Evolutionary conservation across 106 monocot species (phyloP), one percentile per base, ranked within the genome.

Genomic region (Dendrobium officinale): DNA sequence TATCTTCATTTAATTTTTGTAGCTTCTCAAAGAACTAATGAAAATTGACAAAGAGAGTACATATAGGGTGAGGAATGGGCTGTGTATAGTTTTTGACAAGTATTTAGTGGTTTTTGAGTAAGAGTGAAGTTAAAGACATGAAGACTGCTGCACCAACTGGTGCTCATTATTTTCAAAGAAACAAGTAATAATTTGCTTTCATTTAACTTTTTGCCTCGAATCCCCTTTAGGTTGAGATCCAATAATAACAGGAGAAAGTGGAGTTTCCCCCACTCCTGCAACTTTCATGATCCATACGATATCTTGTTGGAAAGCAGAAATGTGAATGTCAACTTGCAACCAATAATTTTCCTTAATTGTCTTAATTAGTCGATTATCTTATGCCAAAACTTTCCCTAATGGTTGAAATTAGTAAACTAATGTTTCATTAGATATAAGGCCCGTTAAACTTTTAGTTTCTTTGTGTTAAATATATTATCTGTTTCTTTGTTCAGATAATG

Each of bases 121-220:
- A 83, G 84, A 90, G 95, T 90, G 74, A 95, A 92, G 92, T 78
- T 67, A 84, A 95, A 88, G 90, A 77, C 48, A 87, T 78, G 41
- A 75, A 55, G 67, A 74, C 73, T 73, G 43, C 45, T 55, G 72
- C 45, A 73, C 73, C 75, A 81, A 83, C 55, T 33, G 58, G 47
- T 55, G 75, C 42, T 74, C 73, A 85, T 85, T 80, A 26, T 49
- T 75, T 61, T 40, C 49, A 78, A 80, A 78, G 45, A 31, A 54
- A 15, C 78, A 2, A 26, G 40, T 77, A 24, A 17, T 78, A 58
- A 73, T 75, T 44, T 26, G n/a, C 37, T 79, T 72, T 80, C 51
- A 42, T 16, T 70, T 4, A 17, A 37, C 55, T 66, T 82, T 76
- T 86, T 67, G 33, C 2, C 17, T 13, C 75, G 70, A 86, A 77